Percentiles rank a stretch among this genome's conserved stretches.
phyloP scores from a whole-genome alignment of 768 basidiomycete species.

The Infundibulicybe gibba region DNA sequence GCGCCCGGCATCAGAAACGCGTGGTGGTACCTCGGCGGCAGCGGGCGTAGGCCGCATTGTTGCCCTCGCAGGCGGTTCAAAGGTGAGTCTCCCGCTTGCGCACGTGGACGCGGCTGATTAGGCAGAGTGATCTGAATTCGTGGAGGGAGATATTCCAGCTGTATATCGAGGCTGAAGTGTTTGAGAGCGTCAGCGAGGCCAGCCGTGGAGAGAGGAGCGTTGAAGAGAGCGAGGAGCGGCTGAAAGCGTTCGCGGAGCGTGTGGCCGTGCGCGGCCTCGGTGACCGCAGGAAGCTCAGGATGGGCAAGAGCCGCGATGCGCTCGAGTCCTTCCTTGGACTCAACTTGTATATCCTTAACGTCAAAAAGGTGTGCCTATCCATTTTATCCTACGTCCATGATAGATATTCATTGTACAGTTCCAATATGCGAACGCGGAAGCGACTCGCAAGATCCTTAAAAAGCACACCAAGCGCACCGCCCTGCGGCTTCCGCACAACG shows the following conservation, averaged over 20 bases:
- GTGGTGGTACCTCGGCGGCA: slow-evolving; percentile 33
- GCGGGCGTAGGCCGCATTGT: too few relatives aligned
- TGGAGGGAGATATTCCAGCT: slow-evolving; percentile 91
- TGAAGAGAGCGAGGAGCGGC: slow-evolving; percentile 65
- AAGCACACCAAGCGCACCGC: slow-evolving; percentile 91
- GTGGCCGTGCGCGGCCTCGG: slow-evolving; percentile 55
- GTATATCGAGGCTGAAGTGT: slow-evolving; percentile 83
- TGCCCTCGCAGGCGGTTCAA: too few relatives aligned
- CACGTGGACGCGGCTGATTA: too few relatives aligned
- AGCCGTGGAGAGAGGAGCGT: slow-evolving; percentile 63
- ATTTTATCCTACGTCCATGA: not conserved
- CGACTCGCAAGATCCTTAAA: slow-evolving; percentile 90
- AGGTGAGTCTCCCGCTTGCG: too few relatives aligned
- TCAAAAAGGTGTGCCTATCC: slow-evolving; percentile 62
- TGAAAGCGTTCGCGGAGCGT: slow-evolving; percentile 60
- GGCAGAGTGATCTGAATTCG: slow-evolving; percentile 67
- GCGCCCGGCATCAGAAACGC: slow-evolving; percentile 38
- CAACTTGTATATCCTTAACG: slow-evolving; percentile 74
- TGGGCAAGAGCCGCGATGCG: slow-evolving; percentile 52
- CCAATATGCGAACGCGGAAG: slow-evolving; percentile 81
- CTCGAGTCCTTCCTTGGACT: slow-evolving; percentile 71
- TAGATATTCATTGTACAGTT: slow-evolving; percentile 41
- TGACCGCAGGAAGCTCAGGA: slow-evolving; percentile 49
- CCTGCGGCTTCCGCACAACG: slow-evolving; percentile 53
- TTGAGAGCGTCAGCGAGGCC: slow-evolving; percentile 67